These are phyloP conservation scores for Solanum pinnatisectum DNA, from an alignment of 257 asterid genomes.

Conservation along the genomic window DNA sequence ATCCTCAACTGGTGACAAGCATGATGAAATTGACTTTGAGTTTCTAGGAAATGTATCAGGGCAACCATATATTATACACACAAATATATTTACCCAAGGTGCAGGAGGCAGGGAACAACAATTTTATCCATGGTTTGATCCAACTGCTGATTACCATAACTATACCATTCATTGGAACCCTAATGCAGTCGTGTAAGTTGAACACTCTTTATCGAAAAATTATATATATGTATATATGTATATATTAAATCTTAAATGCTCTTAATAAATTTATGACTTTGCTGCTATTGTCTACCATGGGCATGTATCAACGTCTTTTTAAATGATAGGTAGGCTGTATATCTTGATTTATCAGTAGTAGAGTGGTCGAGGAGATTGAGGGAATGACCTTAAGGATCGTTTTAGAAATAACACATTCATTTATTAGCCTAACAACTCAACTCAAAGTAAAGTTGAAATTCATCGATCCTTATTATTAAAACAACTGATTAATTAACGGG, in stretches of 20 bases:
- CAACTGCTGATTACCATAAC: slow-evolving; percentile 59
- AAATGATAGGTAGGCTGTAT: background rate
- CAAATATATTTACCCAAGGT: slow-evolving; percentile 57
- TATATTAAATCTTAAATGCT: background rate
- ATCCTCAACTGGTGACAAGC: slow-evolving; percentile 48
- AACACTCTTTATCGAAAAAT: background rate
- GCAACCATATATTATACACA: slow-evolving; percentile 56
- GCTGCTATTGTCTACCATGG: background rate
- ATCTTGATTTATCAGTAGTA: background rate
- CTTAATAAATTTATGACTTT: background rate
- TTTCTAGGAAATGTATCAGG: slow-evolving; percentile 72
- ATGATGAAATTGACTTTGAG: slow-evolving; percentile 82
- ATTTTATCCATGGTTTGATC: slow-evolving; percentile 75
- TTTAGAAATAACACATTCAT: background rate
- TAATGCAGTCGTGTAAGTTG: slow-evolving; percentile 41
- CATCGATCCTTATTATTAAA: background rate
- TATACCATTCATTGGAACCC: slow-evolving; percentile 73
- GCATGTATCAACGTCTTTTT: background rate
- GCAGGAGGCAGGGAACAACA: slow-evolving; percentile 62
- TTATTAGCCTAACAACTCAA: background rate
- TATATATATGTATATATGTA: background rate
- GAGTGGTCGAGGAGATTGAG: fast-evolving
- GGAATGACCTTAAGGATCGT: background rate
- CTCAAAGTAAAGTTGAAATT: background rate
- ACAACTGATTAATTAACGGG: background rate